Base-by-base conservation (phyloP, 306 rosid species). In the Castanospermum australe region DNA sequence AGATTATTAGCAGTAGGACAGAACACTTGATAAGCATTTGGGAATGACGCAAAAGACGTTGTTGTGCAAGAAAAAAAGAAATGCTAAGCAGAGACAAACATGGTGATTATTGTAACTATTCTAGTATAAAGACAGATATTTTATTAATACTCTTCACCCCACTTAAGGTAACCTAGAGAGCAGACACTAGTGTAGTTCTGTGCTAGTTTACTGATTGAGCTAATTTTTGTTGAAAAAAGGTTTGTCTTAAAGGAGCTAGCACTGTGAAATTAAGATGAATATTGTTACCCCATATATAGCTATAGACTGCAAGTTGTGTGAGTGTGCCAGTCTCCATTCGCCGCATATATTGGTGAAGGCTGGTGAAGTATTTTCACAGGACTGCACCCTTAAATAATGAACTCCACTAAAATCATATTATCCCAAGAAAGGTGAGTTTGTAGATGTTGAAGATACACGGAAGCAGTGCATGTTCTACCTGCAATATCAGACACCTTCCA, bases 291-390 rank as follows among this genome's bases (percentile, higher is more conserved):
- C 4, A 30, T 4, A 4, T 21, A 12, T 10, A 9, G 18, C 15
- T 38, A 36, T 5, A 65, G 15, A 12, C 3, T 61, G 13, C 42
- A 65, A 73, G 80, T 54, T 72, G 67, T 15, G 55, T 18, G 73
- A 63, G 24, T 41, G 71, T 47, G 76, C 25, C 59, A 56, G 57
- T 36, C 44, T 64, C 81, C 64, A 66, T 57, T 62, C 80, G 81
- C 81, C 83, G 75, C 83, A 78, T 65, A 78, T 64, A 48, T 21
- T 62, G 70, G 70, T 41, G 35, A 45, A 45, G 73, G 61, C 1
- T 64, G 56, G 50, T n/a, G 66, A 45, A 24, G 86, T 71, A 63
- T 50, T 71, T 82, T 63, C 64, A 52, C 6, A 54, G 3, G 36
- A 41, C 4, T 25, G 56, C 15, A 13, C 61, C 12, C 45, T 15